Evolutionary conservation across 495 filamentous ascomycete genomes (phyloP), one percentile per base, ranked within the genome.

Genomic region (Hypoxylon fuscum): DNA sequence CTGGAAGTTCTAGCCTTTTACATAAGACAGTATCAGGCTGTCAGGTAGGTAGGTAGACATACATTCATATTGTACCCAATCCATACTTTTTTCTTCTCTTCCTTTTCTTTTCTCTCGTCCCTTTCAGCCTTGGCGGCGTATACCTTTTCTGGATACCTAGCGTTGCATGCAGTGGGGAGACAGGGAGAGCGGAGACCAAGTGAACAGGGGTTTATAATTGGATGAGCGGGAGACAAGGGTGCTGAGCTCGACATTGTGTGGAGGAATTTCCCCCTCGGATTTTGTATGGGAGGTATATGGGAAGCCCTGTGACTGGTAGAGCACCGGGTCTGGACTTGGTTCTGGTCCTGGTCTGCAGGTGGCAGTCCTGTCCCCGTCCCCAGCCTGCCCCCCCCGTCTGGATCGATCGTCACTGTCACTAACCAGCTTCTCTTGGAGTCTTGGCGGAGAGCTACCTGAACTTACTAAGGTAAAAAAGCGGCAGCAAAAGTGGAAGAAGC

Each of bases 391-490:
- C 12, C 59, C 55, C 56, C 45, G 62, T 60, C 55, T 66, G 50
- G 52, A 66, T 66, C 62, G 62, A 66, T 66, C 62, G 56, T 61
- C 62, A 54, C 46, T 55, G 57, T 54, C 45, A 64, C 55, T 55
- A 54, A 59, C 59, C 37, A 54, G 50, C 61, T 44, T 25, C 20
- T 57, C 25, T 27, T 27, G 25, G 25, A 3, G n/a, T n/a, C 61
- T 64, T 64, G 61, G 61, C 61, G 42, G 22, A 37, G 18, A 35
- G n/a, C n/a, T n/a, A n/a, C n/a, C n/a, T n/a, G n/a, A n/a, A n/a
- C n/a, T n/a, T n/a, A n/a, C n/a, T n/a, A n/a, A n/a, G n/a, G n/a
- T n/a, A n/a, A n/a, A n/a, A n/a, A n/a, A n/a, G n/a, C n/a, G n/a
- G n/a, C n/a, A n/a, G n/a, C n/a, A 27, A 27, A 27, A 27, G 25